Evolutionary conservation across 78 protist species (phyloP).

Genomic region (Emiliania huxleyi): DNA sequence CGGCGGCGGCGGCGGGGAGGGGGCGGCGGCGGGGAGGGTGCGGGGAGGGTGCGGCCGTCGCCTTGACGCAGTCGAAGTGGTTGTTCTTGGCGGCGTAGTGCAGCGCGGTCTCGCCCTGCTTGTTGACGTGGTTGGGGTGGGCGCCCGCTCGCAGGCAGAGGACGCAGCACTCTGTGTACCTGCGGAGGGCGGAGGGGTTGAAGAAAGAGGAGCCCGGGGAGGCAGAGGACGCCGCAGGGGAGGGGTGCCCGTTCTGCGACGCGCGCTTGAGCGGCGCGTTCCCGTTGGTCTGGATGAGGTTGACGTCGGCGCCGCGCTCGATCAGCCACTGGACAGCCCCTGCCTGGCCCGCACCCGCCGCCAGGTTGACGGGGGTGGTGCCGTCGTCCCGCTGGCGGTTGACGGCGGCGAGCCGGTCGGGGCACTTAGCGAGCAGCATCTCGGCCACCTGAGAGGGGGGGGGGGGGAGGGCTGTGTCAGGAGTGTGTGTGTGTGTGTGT

Average conservation of each 20-base stretch:
- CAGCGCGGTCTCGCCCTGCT: not conserved
- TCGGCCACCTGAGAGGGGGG: not conserved
- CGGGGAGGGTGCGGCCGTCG: too few relatives aligned
- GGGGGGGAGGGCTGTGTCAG: too few relatives aligned
- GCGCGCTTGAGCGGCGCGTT: not conserved
- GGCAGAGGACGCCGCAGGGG: too few relatives aligned
- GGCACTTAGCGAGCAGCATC: not conserved
- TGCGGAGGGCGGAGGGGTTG: too few relatives aligned
- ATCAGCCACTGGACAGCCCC: not conserved
- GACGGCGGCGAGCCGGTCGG: not conserved
- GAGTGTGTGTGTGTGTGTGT: too few relatives aligned
- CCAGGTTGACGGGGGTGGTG: not conserved
- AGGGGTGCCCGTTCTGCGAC: not conserved
- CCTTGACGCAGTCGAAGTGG: not conserved
- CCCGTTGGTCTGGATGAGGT: not conserved
- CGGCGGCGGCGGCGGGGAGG: too few relatives aligned
- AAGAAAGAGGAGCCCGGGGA: too few relatives aligned
- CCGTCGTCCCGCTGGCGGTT: not conserved
- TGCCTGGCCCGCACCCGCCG: not conserved
- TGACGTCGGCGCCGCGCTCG: not conserved
- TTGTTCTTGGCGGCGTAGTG: not conserved
- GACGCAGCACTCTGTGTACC: not conserved
- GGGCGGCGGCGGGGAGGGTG: too few relatives aligned
- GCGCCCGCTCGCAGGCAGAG: not conserved
- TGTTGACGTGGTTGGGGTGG: not conserved